Base-by-base conservation (phyloP, 129 eudicot species). In the Lactuca sativa region DNA sequence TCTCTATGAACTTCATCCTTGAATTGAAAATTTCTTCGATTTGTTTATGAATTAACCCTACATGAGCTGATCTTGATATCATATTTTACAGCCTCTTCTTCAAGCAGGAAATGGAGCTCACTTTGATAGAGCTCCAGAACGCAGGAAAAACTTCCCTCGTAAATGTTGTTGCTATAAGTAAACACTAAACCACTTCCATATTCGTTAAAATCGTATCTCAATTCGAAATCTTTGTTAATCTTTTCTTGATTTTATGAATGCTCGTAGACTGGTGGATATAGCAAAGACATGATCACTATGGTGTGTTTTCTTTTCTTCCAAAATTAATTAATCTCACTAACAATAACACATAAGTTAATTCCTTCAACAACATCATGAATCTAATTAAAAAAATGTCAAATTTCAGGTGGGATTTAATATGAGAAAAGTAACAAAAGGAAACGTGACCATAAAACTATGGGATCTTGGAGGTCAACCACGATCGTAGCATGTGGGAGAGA, bases 401-500 rank as follows among this genome's bases (percentile, higher is more conserved):
- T 47, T 80, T 62, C 87, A 90, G 90, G 96, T 90, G 49, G 95
- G 97, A 62, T 90, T 90, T 72, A 90, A 90, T 59, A 90, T 90
- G 97, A 80, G 86, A 71, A 90, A 90, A 65, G 97, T 90, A 36
- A 90, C 97, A 58, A 90, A 90, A 77, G 95, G 97, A 72, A 90
- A 87, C 71, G 97, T 90, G 17, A 90, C 97, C 16, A 90, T 90
- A 66, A 90, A 90, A 76, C 74, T 90, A 75, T 90, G 97, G 97
- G 97, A 90, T 83, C 97, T 90, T 81, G 97, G 97, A 69, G 97
- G 97, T 69, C 97, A 90, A 71, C 95, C 91, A 63, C 83, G 97
- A 66, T 90, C 86, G 95, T 38, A 87, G 95, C 58, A 90, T 90
- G 95, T 90, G 97, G 97, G 97, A 90, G 83, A 78, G 97, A 84